phyloP scores from a whole-genome alignment of 306 rosid genomes.

The Malus sylvestris region DNA sequence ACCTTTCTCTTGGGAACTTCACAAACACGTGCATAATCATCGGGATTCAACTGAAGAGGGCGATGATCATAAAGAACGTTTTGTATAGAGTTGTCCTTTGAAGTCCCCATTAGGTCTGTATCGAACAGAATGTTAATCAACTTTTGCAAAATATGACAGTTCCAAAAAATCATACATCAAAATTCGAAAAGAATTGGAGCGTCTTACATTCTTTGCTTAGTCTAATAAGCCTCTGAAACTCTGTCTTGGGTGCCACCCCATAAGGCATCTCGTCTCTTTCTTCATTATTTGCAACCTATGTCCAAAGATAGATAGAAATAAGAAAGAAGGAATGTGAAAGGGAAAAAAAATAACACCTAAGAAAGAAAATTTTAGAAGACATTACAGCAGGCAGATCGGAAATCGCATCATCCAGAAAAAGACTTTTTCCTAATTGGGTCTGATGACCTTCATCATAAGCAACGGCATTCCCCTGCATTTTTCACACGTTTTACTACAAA shows the following conservation, averaged over 20 bases:
- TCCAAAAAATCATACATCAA: background rate
- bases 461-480: conserved; percentile 45
- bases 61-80: conserved; percentile 51
- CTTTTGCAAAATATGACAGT: background rate
- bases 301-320: background rate
- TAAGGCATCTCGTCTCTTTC: conserved; percentile 43
- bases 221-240: conserved; percentile 59
- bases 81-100: background rate
- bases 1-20: conserved; percentile 66
- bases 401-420: conserved; percentile 59
- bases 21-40: conserved; percentile 67
- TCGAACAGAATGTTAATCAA: background rate
- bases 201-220: conserved; percentile 39
- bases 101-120: conserved; percentile 36
- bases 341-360: background rate
- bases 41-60: conserved; percentile 41
- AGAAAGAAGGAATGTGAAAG: background rate
- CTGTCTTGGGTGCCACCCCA: conserved; percentile 30
- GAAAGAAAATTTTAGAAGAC: background rate
- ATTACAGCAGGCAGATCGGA: conserved; percentile 71
- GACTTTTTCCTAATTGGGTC: conserved; percentile 33
- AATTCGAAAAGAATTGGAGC: background rate
- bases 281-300: conserved; percentile 54
- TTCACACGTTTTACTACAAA: background rate
- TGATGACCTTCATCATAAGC: conserved; percentile 44